Base-by-base conservation (phyloP, 192 early-diverging fungal species). In the Coemansia sp. region DNA sequence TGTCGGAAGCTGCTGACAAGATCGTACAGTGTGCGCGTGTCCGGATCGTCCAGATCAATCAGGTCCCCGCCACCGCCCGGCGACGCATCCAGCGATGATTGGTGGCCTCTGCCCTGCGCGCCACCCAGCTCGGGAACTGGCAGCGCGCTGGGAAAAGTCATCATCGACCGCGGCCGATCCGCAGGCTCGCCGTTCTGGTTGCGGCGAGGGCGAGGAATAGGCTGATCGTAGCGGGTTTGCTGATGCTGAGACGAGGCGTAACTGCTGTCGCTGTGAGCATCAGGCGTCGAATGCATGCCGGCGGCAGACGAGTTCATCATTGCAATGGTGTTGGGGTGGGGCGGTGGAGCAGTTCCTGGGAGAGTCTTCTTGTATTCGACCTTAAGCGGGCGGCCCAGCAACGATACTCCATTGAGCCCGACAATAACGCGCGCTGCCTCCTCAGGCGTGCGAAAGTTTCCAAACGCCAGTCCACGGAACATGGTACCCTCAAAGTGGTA, bases 321-420 rank as follows among this genome's bases (percentile, higher is more conserved):
- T 52, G 72, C 83, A 68, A 79, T 87, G 39, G 77, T 82, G 66
- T 79, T 87, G 74, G 69, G 86, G 75, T 75, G 78, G 31, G 73
- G 78, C 50, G 76, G 87, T 82, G 67, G 86, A 20, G 79, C 83
- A 9, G 66, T 82, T 11, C 80, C 80, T 5, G 88, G 89, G 67
- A 92, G 80, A 58, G 89, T 83, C 63, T 89, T 89, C 70, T 92
- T 92, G 74, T 89, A 92, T 71, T 92, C 91, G 25, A 92, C 91
- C 68, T 89, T 85, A 57, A 92, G 78, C 61, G 88, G 91, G 22
- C 91, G 84, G 33, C 91, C 89, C 33, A 82, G 74, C 64, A 92
- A 83, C 42, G 88, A 84, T 22, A 89, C 79, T 14, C 91, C 91
- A 54, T 92, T 92, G 31, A 92, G 82, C 21, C 85, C 74, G 23